Evolutionary conservation across 352 stramenopile species (phyloP), one percentile per base, ranked within the genome.

Genomic region (Globisporangium radiosum): DNA sequence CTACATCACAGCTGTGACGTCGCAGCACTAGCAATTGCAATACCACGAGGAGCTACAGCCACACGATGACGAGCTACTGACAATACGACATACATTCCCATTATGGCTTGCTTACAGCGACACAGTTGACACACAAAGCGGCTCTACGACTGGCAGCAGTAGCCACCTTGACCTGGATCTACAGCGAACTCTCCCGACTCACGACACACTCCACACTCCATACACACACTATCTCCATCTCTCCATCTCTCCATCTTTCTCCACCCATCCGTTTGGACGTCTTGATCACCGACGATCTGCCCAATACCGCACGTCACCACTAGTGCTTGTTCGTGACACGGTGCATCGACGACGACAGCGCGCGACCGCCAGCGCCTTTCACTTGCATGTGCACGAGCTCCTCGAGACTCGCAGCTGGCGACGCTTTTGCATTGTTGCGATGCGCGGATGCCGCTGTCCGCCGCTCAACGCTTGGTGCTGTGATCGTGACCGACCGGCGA

Each of bases 321-420:
- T 33, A 76, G 14, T 64, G 58, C 47, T 65, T 66, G 44, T 36
- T 65, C 48, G 81, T 85, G 58, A 86, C 59, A 36, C 81, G 77
- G 56, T 87, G 70, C 71, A 88, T 81, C 14, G 67, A 72, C 14
- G 67, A 72, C 43, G 69, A 74, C 39, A 82, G 57, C 51, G 66
- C 59, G 11, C 52, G 65, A 13, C 71, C 72, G 33, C 85, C 85
- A 7, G 85, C 85, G 14, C 80, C 75, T 52, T 79, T 79, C 52
- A 92, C 70, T 54, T 92, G 78, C 85, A 94, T 92, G 47, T 85
- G 81, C 56, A 94, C 82, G 10, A 94, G 72, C 54, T 94, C 79
- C 63, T 94, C 85, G 3, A 94, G 63, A 54, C 81, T 93, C 19
- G 82, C 85, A 1, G 76, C 69, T 0, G 80, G 81, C 13, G 83